These are phyloP conservation scores for Ceratobasidium theobromae DNA, from an alignment of 1,284 basidiomycete genomes.

Conservation along the genomic window DNA sequence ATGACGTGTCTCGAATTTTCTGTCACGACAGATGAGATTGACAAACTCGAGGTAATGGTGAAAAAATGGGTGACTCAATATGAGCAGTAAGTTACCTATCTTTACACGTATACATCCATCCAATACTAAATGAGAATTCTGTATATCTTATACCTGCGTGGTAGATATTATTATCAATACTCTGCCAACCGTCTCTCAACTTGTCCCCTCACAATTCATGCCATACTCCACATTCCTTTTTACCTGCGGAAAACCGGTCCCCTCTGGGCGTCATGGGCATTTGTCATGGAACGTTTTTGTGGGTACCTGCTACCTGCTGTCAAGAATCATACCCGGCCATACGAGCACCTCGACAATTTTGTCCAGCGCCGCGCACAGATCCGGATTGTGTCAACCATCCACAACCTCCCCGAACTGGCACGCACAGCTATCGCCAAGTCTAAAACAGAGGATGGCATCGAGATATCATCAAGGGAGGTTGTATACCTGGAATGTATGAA, in stretches of 20 bases:
- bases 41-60: constrained; percentile 37
- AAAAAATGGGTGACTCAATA: constrained; percentile 41
- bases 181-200: constrained; percentile 41
- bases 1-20: constrained; percentile 36
- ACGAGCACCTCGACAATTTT: background rate
- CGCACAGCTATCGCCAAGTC: background rate
- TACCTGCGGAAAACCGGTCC: constrained; percentile 44
- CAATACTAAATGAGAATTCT: too few relatives aligned
- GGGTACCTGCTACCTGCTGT: constrained; percentile 39
- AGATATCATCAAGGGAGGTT: background rate
- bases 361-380: constrained; percentile 1
- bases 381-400: background rate
- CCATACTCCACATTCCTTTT: constrained; percentile 46
- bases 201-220: constrained; percentile 49
- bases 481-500: constrained; percentile 3
- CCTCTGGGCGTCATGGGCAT: constrained; percentile 52
- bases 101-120: background rate
- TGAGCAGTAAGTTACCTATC: constrained; percentile 39
- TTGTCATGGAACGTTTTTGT: too few relatives aligned
- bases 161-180: constrained; percentile 49
- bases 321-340: constrained; percentile 33
- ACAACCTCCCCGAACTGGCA: background rate
- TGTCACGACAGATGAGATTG: constrained; percentile 37
- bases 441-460: background rate
- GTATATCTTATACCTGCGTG: background rate